phyloP scores from a whole-genome alignment of 2,329 filamentous ascomycete genomes.

The Clarireedia homoeocarpa region DNA sequence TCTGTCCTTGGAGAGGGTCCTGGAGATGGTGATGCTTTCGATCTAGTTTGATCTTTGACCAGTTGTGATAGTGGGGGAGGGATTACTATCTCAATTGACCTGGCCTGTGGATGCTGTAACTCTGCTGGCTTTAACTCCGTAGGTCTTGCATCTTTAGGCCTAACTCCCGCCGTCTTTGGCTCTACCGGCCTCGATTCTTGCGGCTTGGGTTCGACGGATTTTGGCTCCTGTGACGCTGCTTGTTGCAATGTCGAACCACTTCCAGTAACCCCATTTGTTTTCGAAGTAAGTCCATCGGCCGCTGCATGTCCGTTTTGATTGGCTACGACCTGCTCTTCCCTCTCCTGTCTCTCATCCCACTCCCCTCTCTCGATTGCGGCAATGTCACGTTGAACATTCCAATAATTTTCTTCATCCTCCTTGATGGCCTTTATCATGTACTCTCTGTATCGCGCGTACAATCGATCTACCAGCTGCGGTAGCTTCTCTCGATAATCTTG shows the following conservation, averaged over 20 bases:
- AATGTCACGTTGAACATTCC: conserved; percentile 59
- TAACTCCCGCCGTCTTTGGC: background rate
- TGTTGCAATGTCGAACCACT: background rate
- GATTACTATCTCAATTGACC: conserved; percentile 7
- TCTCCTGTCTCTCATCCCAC: conserved; percentile 36
- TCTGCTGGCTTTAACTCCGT: conserved; percentile 10
- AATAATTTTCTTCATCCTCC: conserved; percentile 64
- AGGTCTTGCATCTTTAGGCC: conserved; percentile 5
- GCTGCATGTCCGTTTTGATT: conserved; percentile 4
- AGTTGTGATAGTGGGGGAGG: conserved; percentile 3
- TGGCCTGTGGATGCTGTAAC: conserved; percentile 2
- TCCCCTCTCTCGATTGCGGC: conserved; percentile 56
- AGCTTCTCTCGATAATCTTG: conserved; percentile 58
- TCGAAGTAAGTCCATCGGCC: background rate
- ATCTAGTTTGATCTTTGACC: conserved; percentile 5
- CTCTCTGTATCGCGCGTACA: conserved; percentile 69
- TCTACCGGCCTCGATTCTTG: conserved; percentile 11
- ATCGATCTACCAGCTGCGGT: conserved; percentile 60
- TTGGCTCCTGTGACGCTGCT: background rate
- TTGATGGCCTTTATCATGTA: conserved; percentile 62
- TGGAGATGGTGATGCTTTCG: conserved; percentile 11
- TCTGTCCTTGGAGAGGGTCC: conserved; percentile 15
- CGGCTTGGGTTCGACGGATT: conserved; percentile 2
- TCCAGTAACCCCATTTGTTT: background rate
- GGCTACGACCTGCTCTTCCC: conserved; percentile 12